Evolutionary conservation across 805 yeast genomes (phyloP).

Genomic region (Candida odintsovae): DNA sequence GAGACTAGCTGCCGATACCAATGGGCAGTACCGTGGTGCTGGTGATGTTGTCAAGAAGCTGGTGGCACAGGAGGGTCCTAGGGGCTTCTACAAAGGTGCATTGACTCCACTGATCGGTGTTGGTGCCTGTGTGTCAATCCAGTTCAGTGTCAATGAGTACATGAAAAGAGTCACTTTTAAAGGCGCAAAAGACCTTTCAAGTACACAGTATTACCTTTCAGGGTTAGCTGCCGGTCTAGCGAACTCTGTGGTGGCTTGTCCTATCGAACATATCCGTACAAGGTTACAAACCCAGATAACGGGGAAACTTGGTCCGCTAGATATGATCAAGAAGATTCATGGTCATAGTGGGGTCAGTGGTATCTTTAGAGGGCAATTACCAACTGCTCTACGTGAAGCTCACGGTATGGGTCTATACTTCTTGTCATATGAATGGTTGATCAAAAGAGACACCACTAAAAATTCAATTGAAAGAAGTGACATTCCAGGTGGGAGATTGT

Average conservation of each 20-base stretch:
- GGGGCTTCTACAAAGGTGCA: conserved; percentile 91
- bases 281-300: conserved; percentile 83
- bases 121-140: conserved; percentile 97
- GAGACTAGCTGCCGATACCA: conserved; percentile 80
- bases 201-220: conserved; percentile 67
- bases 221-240: conserved; percentile 94
- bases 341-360: conserved; percentile 50
- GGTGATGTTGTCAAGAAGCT: conserved; percentile 71
- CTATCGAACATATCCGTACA: conserved; percentile 93
- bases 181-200: conserved; percentile 36
- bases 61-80: conserved; percentile 71
- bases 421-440: conserved; percentile 83
- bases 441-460: conserved; percentile 54
- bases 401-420: conserved; percentile 89
- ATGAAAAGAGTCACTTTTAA: conserved; percentile 75
- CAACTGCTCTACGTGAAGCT: conserved; percentile 80
- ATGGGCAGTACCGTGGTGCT: conserved; percentile 69
- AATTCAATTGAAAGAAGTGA: conserved; percentile 52
- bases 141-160: conserved; percentile 89
- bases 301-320: conserved; percentile 68
- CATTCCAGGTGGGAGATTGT: conserved; percentile 82
- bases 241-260: conserved; percentile 83
- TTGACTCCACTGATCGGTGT: conserved; percentile 90
- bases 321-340: conserved; percentile 56
- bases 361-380: conserved; percentile 73